These are phyloP conservation scores for Lindgomyces ingoldianus DNA, from an alignment of 495 filamentous ascomycete genomes.

Conservation along the genomic window DNA sequence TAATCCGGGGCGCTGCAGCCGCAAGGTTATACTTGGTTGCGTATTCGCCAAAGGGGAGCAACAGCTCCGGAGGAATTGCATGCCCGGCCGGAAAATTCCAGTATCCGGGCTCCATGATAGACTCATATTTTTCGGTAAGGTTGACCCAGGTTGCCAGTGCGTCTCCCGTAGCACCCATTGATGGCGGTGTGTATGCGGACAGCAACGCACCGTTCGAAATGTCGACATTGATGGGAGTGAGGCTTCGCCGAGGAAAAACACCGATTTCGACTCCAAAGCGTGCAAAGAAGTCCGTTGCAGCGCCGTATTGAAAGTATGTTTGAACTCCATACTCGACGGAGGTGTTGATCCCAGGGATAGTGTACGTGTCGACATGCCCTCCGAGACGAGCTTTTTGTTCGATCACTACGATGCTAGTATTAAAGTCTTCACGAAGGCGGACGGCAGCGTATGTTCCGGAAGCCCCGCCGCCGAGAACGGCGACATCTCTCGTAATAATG, in stretches of 20 bases:
- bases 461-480: slow-evolving; percentile 55
- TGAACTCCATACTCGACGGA: slow-evolving; percentile 28
- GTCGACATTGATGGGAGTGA: slow-evolving; percentile 21
- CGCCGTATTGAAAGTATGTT: slow-evolving; percentile 17
- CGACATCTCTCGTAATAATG: slow-evolving; percentile 44
- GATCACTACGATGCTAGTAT: slow-evolving; percentile 49
- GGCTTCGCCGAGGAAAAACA: neutral
- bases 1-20: neutral
- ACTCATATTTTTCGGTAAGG: slow-evolving; percentile 12
- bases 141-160: slow-evolving; percentile 12
- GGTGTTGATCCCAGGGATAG: slow-evolving; percentile 23
- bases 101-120: slow-evolving; percentile 16
- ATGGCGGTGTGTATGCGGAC: slow-evolving; percentile 14
- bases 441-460: slow-evolving; percentile 52
- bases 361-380: slow-evolving; percentile 53
- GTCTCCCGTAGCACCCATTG: neutral
- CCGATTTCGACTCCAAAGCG: slow-evolving; percentile 12
- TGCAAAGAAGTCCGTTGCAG: slow-evolving; percentile 12
- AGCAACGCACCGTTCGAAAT: slow-evolving; percentile 1
- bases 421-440: slow-evolving; percentile 45
- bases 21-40: slow-evolving; percentile 1
- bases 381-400: slow-evolving; percentile 51
- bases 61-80: slow-evolving; percentile 13
- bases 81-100: slow-evolving; percentile 21
- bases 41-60: slow-evolving; percentile 22